Evolutionary conservation across 2,329 filamentous ascomycete genomes (phyloP).

Genomic region (Nemania sp.): DNA sequence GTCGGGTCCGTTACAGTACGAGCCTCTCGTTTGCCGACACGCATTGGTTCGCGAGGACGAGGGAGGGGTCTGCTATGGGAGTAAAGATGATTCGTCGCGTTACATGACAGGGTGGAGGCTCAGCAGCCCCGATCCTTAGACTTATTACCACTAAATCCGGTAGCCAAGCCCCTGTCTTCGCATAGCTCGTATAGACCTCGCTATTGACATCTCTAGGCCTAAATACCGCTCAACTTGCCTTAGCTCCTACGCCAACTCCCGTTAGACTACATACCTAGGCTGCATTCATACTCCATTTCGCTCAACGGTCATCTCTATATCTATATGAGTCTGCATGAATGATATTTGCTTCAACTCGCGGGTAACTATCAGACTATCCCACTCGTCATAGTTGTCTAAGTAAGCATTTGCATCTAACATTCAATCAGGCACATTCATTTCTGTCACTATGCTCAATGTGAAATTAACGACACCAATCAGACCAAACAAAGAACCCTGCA

Average conservation of each 20-base stretch:
- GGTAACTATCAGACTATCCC: too few relatives aligned
- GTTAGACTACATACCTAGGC: too few relatives aligned
- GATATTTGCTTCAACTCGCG: too few relatives aligned
- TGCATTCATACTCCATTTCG: too few relatives aligned
- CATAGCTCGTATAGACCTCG: slow-evolving; percentile 24
- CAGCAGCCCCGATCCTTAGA: background rate
- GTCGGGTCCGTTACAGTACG: slow-evolving; percentile 28
- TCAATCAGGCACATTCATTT: background rate
- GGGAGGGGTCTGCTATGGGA: slow-evolving; percentile 5
- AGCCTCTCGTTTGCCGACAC: slow-evolving; percentile 23
- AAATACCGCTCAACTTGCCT: too few relatives aligned
- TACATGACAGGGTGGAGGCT: background rate
- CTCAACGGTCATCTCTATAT: too few relatives aligned
- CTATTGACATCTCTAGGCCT: slow-evolving; percentile 4
- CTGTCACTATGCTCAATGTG: background rate
- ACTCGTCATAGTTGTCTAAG: too few relatives aligned
- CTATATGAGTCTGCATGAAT: too few relatives aligned
- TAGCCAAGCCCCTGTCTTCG: slow-evolving; percentile 12
- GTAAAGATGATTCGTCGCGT: slow-evolving; percentile 30
- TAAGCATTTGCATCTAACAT: background rate
- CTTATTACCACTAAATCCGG: slow-evolving; percentile 19
- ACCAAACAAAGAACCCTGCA: background rate
- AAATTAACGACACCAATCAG: background rate
- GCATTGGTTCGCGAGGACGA: slow-evolving; percentile 11
- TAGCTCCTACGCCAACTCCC: too few relatives aligned